Base-by-base conservation (phyloP, 1,284 basidiomycete species). In the Puccinia triticina region DNA sequence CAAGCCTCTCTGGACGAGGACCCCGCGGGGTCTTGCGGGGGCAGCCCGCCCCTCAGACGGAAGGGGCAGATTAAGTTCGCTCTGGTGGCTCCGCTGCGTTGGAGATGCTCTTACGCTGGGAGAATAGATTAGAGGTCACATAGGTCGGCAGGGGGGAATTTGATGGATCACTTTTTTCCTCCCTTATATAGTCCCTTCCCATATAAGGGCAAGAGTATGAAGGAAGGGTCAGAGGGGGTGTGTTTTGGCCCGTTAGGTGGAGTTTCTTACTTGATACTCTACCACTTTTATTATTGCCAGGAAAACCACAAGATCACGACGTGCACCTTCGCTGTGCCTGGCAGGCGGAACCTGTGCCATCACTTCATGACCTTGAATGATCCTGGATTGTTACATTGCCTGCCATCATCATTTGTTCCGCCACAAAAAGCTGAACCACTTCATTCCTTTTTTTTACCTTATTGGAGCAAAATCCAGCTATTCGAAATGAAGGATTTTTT, bases 261-360 rank as follows among this genome's bases (percentile, higher is more conserved):
- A 46, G 21, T 69, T 69, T 48, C 66, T 69, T 69, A 48, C 40
- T 69, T 46, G 37, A 69, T 18, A 5, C 23, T 69, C 66, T 69
- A 48, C 66, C 66, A 2, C 5, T 53, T 69, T 46, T 48, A 21
- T 46, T 46, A 61, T 29, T 37, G 1, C 40, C 23, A 69, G 40
- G 40, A 48, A 46, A 46, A 12, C 43, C 66, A 46, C 66, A 4
- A n/a, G n/a, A 14, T 48, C 66, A 46, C 43, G n/a, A n/a, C 43
- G 40, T 69, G 66, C 66, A 69, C 48, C 40, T 26, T 37, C 16
- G 21, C 43, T 69, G 37, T 12, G 40, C 43, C 66, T 46, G 11
- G 64, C n/a, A 1, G 18, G 32, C 37, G 21, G 18, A 66, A 43
- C 1, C 40, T 18, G n/a, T 26, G 43, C n/a, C 5, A 69, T 69